These are phyloP conservation scores for Dillenia turbinata DNA, from an alignment of 164 flowering plant genomes.

Conservation along the genomic window DNA sequence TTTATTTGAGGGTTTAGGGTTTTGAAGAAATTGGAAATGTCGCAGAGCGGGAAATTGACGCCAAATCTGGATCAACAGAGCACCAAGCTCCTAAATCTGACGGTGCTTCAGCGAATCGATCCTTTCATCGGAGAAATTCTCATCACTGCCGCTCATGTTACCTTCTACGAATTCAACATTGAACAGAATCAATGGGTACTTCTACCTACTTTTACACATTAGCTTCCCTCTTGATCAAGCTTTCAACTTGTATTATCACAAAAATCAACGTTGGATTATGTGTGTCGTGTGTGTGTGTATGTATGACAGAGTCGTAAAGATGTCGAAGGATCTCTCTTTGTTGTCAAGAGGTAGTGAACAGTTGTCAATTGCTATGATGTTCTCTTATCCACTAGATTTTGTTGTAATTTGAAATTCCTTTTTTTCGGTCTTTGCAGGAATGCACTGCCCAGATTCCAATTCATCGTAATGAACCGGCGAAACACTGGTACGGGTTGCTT, in stretches of 20 bases:
- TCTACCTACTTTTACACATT: neutral
- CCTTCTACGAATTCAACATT: constrained; percentile 86
- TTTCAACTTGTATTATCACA: neutral
- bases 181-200: constrained; percentile 82
- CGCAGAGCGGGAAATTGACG: constrained; percentile 68
- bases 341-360: constrained; percentile 72
- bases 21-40: constrained; percentile 26
- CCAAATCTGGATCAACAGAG: constrained; percentile 82
- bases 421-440: constrained; percentile 42
- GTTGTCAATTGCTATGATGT: neutral
- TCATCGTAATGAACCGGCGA: constrained; percentile 93
- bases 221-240: neutral
- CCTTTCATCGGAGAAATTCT: constrained; percentile 83
- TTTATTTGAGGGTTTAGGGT: constrained; percentile 12
- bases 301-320: constrained; percentile 84
- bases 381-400: neutral
- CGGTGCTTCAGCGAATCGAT: constrained; percentile 87
- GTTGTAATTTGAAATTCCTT: neutral
- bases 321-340: constrained; percentile 94
- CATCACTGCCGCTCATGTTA: constrained; percentile 88
- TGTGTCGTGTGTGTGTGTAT: too few species aligned
- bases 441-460: constrained; percentile 88
- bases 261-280: too few species aligned
- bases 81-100: constrained; percentile 84
- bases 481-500: constrained; percentile 54